Evolutionary conservation across 192 early-diverging fungal genomes (phyloP), one percentile per base, ranked within the genome.

Genomic region (Backusella psychrophila): DNA sequence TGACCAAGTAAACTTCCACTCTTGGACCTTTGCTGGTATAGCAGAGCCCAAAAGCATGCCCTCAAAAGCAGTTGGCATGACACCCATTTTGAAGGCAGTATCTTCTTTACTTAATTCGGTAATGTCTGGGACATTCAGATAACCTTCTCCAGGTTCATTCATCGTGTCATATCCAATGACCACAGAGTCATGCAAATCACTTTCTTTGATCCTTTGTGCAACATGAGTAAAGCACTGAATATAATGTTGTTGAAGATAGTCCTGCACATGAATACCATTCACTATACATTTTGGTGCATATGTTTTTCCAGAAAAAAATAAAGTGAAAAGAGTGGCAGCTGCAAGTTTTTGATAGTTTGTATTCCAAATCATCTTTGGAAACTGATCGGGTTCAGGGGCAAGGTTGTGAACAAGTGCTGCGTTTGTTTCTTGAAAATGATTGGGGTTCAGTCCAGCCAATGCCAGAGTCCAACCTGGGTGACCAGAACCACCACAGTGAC

Each of bases 301-400:
- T 4, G 77, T 72, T 3, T 73, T 78, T 33, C 87, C 86, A 15
- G 79, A 85, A 75, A 84, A 90, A 74, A 89, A 89, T 17, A 86
- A 78, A 0, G 87, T 89, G 36, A 87, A 89, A 81, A 91, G 86
- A 41, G 89, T 88, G 0, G 86, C 78, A 0, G 86, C 81, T 12
- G 89, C 86, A 5, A 90, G 72, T n/a, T 86, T 86, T 69, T 80
- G 74, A 76, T 90, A 88, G 34, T 90, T 90, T 41, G 89, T 90
- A 26, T 78, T 80, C 89, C 89, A 90, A 9, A 90, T 85, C 89
- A 90, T 90, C 56, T 81, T 86, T 56, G 89, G 87, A 44, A 82
- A 90, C n/a, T 80, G 49, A 11, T 74, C 73, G 4, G 84, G 86
- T 14, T 85, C 83, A 1, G 82, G 74, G 19, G 81, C 87, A 0